Evolutionary conservation across 306 rosid genomes (phyloP).

Genomic region (Phaseolus lunatus): DNA sequence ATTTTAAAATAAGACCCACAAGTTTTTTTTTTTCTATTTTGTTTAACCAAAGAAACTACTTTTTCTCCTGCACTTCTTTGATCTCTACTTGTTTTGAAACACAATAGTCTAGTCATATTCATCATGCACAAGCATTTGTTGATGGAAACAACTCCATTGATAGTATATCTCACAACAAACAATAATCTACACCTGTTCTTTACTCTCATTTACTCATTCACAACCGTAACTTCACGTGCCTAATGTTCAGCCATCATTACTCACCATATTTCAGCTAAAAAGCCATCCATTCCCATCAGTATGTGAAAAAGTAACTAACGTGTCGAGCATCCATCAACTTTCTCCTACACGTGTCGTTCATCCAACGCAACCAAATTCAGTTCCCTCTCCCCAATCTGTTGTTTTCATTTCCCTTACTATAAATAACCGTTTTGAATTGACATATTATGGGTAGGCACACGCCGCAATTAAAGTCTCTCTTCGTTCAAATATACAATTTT

Average conservation of each 20-base stretch:
- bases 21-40: too few relatives aligned
- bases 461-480: neutral
- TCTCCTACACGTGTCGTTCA: neutral
- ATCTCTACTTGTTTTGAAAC: neutral
- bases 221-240: slow-evolving; percentile 26
- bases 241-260: neutral
- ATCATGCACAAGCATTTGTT: neutral
- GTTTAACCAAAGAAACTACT: too few relatives aligned
- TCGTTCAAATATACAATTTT: neutral
- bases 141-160: too few relatives aligned
- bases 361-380: neutral
- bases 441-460: neutral
- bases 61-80: too few relatives aligned
- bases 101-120: neutral
- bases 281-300: neutral
- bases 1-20: too few relatives aligned
- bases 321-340: neutral
- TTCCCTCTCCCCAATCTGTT: neutral
- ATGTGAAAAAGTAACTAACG: neutral
- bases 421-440: neutral
- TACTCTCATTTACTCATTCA: neutral
- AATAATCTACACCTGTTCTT: too few relatives aligned
- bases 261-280: neutral
- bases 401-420: neutral
- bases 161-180: too few relatives aligned